These are phyloP conservation scores for Aleurites moluccanus DNA, from an alignment of 441 rosid genomes.

Conservation along the genomic window DNA sequence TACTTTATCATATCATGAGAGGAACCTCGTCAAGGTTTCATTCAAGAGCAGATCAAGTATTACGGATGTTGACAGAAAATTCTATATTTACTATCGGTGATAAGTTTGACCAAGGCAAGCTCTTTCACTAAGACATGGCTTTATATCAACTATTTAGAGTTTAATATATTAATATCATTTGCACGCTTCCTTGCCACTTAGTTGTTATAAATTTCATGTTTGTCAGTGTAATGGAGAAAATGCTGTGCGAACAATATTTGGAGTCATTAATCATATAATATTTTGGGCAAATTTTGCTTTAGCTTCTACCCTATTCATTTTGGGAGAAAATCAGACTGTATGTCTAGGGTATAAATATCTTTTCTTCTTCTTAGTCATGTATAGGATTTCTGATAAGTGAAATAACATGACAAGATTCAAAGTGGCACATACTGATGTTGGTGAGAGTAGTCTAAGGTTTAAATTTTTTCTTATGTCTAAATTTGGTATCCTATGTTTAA, in stretches of 20 bases:
- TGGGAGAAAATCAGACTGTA: neutral
- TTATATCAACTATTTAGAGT: neutral
- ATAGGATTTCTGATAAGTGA: neutral
- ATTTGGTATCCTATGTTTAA: neutral
- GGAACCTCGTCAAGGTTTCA: conserved; percentile 64
- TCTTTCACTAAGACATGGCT: conserved; percentile 24
- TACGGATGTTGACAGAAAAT: conserved; percentile 50
- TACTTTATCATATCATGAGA: conserved; percentile 68
- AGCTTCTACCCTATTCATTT: neutral
- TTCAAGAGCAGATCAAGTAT: conserved; percentile 63
- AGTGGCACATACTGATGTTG: neutral
- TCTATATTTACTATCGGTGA: conserved; percentile 53
- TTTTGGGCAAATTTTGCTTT: neutral
- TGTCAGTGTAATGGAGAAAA: neutral
- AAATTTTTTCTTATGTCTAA: neutral
- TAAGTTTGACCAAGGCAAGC: conserved; percentile 59
- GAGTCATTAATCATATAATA: neutral
- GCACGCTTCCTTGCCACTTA: neutral
- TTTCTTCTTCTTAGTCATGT: neutral
- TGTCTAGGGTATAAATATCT: neutral
- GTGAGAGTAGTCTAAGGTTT: neutral
- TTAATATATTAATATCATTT: conserved; percentile 3
- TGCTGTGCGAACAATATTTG: neutral
- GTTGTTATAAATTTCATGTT: neutral
- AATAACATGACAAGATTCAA: neutral